phyloP scores from a whole-genome alignment of 2,329 filamentous ascomycete genomes.

The Cladophialophora bantiana region DNA sequence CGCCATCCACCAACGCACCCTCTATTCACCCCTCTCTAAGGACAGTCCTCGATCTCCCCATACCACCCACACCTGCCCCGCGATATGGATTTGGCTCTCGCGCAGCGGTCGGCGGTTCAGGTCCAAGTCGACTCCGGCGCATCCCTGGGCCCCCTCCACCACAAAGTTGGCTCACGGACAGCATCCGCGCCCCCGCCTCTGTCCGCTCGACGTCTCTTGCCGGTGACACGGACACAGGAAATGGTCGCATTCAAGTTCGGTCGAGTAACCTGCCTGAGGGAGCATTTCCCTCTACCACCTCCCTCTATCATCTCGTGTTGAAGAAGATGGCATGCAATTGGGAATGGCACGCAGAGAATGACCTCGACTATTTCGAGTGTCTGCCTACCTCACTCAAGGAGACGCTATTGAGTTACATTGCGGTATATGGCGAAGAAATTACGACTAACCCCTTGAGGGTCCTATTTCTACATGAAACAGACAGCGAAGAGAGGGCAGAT shows the following conservation, averaged over 20 bases:
- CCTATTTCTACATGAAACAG: conserved; percentile 51
- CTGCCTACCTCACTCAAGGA: conserved; percentile 61
- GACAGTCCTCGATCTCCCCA: conserved; percentile 54
- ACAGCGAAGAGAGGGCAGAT: conserved; percentile 47
- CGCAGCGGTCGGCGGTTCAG: conserved; percentile 42
- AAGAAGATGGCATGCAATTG: conserved; percentile 64
- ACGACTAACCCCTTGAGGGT: conserved; percentile 56
- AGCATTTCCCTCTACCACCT: conserved; percentile 48
- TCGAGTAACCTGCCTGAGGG: conserved; percentile 48
- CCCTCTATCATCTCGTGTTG: conserved; percentile 59
- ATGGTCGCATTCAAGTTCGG: conserved; percentile 32
- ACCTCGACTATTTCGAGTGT: conserved; percentile 61
- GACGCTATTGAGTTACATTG: conserved; percentile 63
- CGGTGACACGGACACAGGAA: conserved; percentile 16
- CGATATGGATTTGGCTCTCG: conserved; percentile 35
- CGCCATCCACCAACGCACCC: conserved; percentile 40
- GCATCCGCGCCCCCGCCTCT: conserved; percentile 33
- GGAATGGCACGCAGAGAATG: conserved; percentile 63
- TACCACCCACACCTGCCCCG: conserved; percentile 50
- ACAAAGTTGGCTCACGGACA: conserved; percentile 52
- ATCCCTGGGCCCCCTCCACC: conserved; percentile 56
- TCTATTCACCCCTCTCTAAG: conserved; percentile 56
- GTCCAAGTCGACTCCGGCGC: conserved; percentile 48
- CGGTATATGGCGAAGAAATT: conserved; percentile 55
- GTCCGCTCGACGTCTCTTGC: conserved; percentile 10